phyloP scores from a whole-genome alignment of 495 filamentous ascomycete species.

The Friedmanniomyces simplex region DNA sequence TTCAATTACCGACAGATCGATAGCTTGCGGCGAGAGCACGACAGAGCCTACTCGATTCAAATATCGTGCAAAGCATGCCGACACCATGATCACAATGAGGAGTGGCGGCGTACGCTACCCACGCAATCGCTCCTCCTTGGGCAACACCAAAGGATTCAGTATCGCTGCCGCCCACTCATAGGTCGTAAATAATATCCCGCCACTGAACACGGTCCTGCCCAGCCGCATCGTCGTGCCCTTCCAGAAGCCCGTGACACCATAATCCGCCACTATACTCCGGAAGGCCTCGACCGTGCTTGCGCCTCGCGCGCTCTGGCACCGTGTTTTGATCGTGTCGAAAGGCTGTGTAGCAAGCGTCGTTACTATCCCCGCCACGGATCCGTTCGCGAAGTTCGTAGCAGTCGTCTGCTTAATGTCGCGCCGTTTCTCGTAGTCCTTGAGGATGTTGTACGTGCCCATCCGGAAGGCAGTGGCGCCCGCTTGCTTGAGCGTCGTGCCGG shows the following conservation, averaged over 20 bases:
- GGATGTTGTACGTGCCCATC: conserved; percentile 57
- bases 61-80: too few relatives aligned
- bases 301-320: conserved; percentile 46
- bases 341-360: conserved; percentile 56
- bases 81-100: too few relatives aligned
- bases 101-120: neutral
- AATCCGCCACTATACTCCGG: conserved; percentile 40
- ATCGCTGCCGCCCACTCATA: conserved; percentile 38
- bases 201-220: conserved; percentile 50
- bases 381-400: conserved; percentile 49
- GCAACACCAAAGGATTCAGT: neutral
- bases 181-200: conserved; percentile 55
- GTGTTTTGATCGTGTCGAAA: conserved; percentile 59
- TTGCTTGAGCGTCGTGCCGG: conserved; percentile 58
- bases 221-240: conserved; percentile 57
- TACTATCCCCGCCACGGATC: conserved; percentile 47
- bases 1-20: too few relatives aligned
- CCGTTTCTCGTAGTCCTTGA: conserved; percentile 47
- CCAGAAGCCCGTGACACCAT: conserved; percentile 53
- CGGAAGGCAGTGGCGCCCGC: conserved; percentile 52
- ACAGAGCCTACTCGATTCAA: too few relatives aligned
- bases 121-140: neutral
- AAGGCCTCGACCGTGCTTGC: conserved; percentile 45
- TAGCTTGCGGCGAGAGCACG: too few relatives aligned
- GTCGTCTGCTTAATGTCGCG: conserved; percentile 36